These are phyloP conservation scores for Oryza australiensis DNA, from an alignment of 176 grass and related monocot species.

Conservation along the genomic window DNA sequence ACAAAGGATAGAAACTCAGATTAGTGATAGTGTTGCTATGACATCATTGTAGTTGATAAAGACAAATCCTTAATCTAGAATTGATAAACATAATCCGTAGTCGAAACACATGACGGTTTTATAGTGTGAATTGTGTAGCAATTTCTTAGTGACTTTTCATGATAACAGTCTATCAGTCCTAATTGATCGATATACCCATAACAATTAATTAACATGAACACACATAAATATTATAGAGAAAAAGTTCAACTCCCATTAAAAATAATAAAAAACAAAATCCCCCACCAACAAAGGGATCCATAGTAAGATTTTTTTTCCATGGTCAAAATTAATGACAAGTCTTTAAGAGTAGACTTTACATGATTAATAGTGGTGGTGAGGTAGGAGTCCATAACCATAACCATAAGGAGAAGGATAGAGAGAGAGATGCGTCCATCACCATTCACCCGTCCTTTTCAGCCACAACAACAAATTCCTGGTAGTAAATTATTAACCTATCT, in stretches of 20 bases:
- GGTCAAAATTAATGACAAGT: background rate
- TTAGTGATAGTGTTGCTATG: background rate
- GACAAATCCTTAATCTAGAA: background rate
- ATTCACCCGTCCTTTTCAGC: constrained; percentile 28
- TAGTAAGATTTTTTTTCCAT: background rate
- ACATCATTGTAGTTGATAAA: background rate
- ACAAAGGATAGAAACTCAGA: background rate
- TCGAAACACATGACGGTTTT: background rate
- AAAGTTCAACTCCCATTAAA: no score
- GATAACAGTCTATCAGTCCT: no score
- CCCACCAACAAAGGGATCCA: no score
- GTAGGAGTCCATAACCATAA: background rate
- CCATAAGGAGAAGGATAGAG: background rate
- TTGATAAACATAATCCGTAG: background rate
- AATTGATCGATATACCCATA: no score
- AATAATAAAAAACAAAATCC: no score
- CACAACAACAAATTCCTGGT: constrained; percentile 10
- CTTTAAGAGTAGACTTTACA: background rate
- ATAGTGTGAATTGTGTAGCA: no score
- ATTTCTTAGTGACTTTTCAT: no score
- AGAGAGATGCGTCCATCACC: background rate
- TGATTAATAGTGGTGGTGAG: background rate
- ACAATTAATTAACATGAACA: no score
- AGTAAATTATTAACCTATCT: background rate
- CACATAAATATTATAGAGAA: no score